These are phyloP conservation scores for Pichia gijzeniarum DNA, from an alignment of 805 yeast genomes.

Conservation along the genomic window DNA sequence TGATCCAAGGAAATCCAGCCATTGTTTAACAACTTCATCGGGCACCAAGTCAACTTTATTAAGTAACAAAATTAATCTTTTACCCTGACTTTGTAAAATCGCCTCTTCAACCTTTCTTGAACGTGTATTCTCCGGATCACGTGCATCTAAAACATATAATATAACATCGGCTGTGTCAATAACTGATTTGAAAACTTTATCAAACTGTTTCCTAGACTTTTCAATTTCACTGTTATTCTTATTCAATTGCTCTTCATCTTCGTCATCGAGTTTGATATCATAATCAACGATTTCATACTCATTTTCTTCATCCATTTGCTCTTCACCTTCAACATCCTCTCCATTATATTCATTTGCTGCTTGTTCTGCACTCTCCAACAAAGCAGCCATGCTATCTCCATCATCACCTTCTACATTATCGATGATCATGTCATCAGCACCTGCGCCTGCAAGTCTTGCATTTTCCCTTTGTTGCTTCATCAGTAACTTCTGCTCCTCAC, in stretches of 20 bases:
- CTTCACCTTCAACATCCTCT: constrained; percentile 36
- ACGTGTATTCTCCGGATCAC: constrained; percentile 95
- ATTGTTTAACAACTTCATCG: constrained; percentile 69
- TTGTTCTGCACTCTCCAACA: constrained; percentile 81
- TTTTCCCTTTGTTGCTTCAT: constrained; percentile 44
- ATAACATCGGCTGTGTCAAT: constrained; percentile 90
- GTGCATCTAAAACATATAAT: constrained; percentile 90
- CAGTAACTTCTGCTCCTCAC: constrained; percentile 47
- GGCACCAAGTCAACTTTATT: constrained; percentile 95
- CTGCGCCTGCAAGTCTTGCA: constrained; percentile 1
- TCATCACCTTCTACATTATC: constrained; percentile 35
- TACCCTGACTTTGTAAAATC: constrained; percentile 69
- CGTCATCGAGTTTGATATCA: constrained; percentile 37
- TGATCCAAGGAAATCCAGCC: constrained; percentile 74
- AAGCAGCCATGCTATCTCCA: constrained; percentile 61
- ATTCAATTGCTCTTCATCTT: constrained; percentile 17
- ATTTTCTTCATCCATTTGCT: constrained; percentile 43
- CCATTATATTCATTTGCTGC: constrained; percentile 76
- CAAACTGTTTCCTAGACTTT: constrained; percentile 83
- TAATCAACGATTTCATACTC: constrained; percentile 47
- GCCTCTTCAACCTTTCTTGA: constrained; percentile 89
- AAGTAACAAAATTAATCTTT: constrained; percentile 76
- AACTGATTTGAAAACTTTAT: constrained; percentile 87
- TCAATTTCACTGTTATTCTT: constrained; percentile 45
- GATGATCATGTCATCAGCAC: constrained; percentile 31